These are phyloP conservation scores for Ophiostoma sp. DNA, from an alignment of 2,329 filamentous ascomycete species.

Conservation along the genomic window DNA sequence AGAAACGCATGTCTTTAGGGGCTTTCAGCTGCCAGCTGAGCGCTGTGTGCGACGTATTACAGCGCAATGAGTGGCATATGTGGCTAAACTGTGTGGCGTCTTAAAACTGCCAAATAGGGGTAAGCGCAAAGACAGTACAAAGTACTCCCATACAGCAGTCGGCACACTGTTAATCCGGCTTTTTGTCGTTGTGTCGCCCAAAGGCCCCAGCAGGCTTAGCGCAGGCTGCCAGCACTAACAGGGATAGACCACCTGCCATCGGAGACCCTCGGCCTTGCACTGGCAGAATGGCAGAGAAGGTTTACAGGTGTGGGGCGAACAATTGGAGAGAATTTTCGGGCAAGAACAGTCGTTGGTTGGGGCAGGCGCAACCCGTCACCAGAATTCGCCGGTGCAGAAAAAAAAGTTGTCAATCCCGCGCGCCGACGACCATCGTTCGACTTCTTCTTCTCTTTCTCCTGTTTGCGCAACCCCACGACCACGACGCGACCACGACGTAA, in stretches of 20 bases:
- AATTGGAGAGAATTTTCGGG: conserved; percentile 22
- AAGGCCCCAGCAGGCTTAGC: conserved; percentile 5
- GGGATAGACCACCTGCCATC: neutral
- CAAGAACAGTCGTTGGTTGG: neutral
- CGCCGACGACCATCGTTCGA: conserved; percentile 5
- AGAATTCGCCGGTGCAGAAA: neutral
- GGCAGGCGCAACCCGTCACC: neutral
- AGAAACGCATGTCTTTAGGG: neutral
- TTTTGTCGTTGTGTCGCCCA: neutral
- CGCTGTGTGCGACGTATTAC: neutral
- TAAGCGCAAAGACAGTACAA: neutral
- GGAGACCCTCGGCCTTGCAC: conserved; percentile 11
- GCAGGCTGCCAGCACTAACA: neutral
- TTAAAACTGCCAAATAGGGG: neutral
- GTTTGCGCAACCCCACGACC: neutral
- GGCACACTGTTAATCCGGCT: conserved; percentile 1
- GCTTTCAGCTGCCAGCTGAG: neutral
- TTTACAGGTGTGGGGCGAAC: conserved; percentile 2
- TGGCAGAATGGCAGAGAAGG: conserved; percentile 3
- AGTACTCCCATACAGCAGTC: neutral
- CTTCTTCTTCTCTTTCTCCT: neutral
- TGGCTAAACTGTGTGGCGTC: conserved; percentile 16
- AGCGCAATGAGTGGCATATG: neutral
- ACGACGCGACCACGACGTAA: neutral
- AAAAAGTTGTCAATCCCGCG: conserved; percentile 16